These are phyloP conservation scores for Monosporozyma aquatica DNA, from an alignment of 805 yeast species.

Conservation along the genomic window DNA sequence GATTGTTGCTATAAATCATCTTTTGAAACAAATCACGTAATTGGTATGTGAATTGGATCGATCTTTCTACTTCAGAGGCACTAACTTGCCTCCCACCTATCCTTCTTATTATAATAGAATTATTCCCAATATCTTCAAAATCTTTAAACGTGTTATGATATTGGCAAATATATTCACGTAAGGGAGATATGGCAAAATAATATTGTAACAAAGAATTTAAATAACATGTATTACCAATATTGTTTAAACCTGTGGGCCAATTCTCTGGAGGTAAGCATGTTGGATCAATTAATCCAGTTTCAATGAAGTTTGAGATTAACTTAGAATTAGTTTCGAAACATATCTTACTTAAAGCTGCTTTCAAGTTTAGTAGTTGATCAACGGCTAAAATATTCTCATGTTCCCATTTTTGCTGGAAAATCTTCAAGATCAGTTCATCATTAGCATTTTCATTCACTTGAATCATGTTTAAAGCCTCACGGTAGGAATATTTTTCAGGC, in stretches of 20 bases:
- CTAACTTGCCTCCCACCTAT: conserved; percentile 84
- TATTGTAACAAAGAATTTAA: conserved; percentile 84
- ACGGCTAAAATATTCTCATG: conserved; percentile 23
- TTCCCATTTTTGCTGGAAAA: conserved; percentile 27
- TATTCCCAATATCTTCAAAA: conserved; percentile 15
- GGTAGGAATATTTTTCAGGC: conserved; percentile 22
- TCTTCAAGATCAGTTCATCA: conserved; percentile 38
- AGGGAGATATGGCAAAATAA: conserved; percentile 76
- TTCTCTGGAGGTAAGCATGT: conserved; percentile 49
- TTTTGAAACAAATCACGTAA: conserved; percentile 59
- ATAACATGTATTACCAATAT: conserved; percentile 94
- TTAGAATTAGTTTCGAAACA: conserved; percentile 48
- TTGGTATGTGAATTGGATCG: conserved; percentile 71
- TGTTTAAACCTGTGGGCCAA: conserved; percentile 88
- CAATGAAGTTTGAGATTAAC: conserved; percentile 46
- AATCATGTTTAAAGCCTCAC: conserved; percentile 40
- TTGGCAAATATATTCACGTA: conserved; percentile 54
- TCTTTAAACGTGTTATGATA: conserved; percentile 38
- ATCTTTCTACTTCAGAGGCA: conserved; percentile 67
- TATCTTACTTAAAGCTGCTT: conserved; percentile 48
- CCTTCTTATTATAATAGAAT: conserved; percentile 37
- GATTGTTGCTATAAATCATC: conserved; percentile 51
- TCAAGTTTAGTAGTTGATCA: conserved; percentile 45
- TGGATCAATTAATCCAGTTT: conserved; percentile 55
- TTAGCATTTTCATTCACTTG: conserved; percentile 43